phyloP scores from a whole-genome alignment of 306 rosid genomes.

The Acacia crassicarpa region DNA sequence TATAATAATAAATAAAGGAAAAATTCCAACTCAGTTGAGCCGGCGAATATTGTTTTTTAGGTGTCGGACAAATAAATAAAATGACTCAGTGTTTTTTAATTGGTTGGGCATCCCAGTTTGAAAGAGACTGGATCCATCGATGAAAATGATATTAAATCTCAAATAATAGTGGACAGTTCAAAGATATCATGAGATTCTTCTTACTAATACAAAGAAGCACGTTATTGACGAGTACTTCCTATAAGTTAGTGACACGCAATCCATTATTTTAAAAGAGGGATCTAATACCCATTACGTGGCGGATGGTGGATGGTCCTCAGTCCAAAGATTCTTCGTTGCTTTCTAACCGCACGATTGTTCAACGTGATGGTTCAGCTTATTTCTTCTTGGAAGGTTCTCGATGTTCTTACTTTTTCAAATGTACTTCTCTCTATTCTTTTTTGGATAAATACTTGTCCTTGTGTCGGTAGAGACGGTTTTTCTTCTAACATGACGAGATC shows the following conservation, averaged over 20 bases:
- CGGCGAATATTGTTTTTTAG: background rate
- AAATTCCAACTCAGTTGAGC: background rate
- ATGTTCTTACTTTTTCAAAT: background rate
- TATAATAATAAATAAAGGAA: no score
- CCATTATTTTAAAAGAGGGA: background rate
- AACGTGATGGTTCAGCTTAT: background rate
- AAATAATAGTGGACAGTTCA: background rate
- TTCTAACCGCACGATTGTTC: background rate
- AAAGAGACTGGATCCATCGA: background rate
- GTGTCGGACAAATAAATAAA: no score
- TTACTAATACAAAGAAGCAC: background rate
- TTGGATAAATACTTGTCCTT: no score
- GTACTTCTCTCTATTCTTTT: background rate
- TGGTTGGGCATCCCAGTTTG: background rate
- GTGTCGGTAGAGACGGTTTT: no score
- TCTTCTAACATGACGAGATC: no score
- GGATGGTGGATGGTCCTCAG: background rate
- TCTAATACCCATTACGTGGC: background rate
- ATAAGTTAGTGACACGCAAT: background rate
- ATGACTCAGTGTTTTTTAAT: background rate
- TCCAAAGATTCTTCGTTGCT: background rate
- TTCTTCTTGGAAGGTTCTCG: background rate
- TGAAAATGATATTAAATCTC: background rate
- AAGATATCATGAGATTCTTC: background rate
- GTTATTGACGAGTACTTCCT: background rate